These are phyloP conservation scores for Triticum timopheevii DNA, from an alignment of 176 grass and related monocot genomes.

Conservation along the genomic window DNA sequence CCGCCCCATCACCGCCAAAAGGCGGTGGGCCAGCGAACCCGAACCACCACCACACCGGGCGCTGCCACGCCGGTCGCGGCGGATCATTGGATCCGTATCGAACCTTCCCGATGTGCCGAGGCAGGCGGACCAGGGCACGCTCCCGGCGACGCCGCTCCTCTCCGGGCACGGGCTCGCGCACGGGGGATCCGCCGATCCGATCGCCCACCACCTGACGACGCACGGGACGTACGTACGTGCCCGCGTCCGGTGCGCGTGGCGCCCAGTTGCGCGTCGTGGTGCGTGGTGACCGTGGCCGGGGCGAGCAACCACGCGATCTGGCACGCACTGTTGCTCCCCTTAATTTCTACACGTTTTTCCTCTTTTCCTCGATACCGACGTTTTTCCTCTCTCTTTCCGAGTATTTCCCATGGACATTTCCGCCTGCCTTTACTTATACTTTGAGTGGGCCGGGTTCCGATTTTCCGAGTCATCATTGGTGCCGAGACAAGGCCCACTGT, in stretches of 20 bases:
- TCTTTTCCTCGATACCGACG: no score
- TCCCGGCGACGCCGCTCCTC: not conserved
- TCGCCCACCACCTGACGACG: not conserved
- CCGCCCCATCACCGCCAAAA: not conserved
- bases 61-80: no score
- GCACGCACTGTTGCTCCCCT: no score
- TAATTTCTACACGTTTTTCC: no score
- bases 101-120: not conserved
- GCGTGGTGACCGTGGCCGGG: no score
- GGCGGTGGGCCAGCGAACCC: not conserved
- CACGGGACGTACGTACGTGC: not conserved
- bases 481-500: not conserved
- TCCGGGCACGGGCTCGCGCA: no score
- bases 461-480: not conserved
- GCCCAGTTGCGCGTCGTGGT: not conserved
- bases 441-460: not conserved
- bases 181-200: not conserved
- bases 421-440: no score
- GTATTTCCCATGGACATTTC: no score
- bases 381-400: no score
- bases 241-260: not conserved
- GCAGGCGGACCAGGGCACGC: not conserved
- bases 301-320: no score
- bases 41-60: not conserved
- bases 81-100: not conserved